Conservation (phyloP, 2,329 filamentous ascomycete species). For the Orbilia brochopaga region DNA sequence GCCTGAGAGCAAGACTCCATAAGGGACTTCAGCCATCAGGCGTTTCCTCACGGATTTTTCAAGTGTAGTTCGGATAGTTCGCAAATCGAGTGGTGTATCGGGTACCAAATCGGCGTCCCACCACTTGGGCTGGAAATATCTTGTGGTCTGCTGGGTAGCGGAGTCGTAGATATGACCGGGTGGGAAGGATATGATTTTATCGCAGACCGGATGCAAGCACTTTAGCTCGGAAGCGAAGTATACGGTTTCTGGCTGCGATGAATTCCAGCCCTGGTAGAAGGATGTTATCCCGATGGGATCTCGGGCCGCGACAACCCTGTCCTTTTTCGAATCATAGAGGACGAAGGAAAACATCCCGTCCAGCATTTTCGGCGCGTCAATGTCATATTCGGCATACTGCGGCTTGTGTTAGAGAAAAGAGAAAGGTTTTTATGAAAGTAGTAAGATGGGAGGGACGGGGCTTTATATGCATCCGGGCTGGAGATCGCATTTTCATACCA, state of each 20-base stretch:
- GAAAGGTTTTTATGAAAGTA: too few relatives aligned
- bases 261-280: conserved; percentile 93
- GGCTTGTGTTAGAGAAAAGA: conserved; percentile 8
- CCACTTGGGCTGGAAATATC: conserved; percentile 93
- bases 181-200: conserved; percentile 91
- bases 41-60: conserved; percentile 94
- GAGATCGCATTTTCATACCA: conserved; percentile 67
- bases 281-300: conserved; percentile 97
- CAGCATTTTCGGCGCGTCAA: conserved; percentile 89
- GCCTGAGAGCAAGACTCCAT: conserved; percentile 92
- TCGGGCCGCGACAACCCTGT: conserved; percentile 89
- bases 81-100: conserved; percentile 79
- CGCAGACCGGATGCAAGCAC: conserved; percentile 88
- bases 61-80: conserved; percentile 77
- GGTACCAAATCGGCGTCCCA: conserved; percentile 83
- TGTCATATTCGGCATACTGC: conserved; percentile 87
- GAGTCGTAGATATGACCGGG: conserved; percentile 97
- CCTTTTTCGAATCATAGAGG: conserved; percentile 91
- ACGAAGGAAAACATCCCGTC: conserved; percentile 99
- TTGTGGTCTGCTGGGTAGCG: conserved; percentile 79
- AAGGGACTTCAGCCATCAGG: conserved; percentile 98
- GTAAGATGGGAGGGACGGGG: neutral
- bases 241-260: conserved; percentile 77
- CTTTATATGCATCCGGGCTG: neutral
- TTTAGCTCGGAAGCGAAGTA: conserved; percentile 99